phyloP scores from a whole-genome alignment of 2,329 filamentous ascomycete species.

The Fusarium keratoplasticum region DNA sequence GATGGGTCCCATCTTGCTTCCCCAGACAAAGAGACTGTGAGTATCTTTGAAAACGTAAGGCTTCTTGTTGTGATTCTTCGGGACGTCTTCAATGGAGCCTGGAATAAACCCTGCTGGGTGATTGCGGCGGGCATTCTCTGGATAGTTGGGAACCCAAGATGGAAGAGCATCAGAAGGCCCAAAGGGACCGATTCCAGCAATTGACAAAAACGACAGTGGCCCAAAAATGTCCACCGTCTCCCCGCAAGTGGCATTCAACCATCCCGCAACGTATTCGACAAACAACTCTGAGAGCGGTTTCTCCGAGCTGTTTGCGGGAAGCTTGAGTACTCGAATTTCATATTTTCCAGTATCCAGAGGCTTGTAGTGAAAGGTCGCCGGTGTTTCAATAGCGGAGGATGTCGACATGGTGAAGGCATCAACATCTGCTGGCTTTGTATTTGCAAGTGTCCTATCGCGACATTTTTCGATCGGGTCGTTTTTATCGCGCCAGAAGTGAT shows the following conservation, averaged over 20 bases:
- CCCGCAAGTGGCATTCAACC: not conserved
- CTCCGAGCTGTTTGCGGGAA: not conserved
- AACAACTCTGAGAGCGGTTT: not conserved
- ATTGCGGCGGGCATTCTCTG: not conserved
- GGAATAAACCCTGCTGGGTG: not conserved
- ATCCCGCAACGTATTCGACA: not conserved
- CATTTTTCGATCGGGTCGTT: not conserved
- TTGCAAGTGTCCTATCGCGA: not conserved
- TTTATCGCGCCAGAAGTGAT: no score
- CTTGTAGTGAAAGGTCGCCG: not conserved
- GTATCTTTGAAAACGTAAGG: not conserved
- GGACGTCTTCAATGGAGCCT: no score
- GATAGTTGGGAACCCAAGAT: not conserved
- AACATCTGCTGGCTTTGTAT: not conserved
- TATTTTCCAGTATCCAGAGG: not conserved
- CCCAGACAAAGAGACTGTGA: not conserved
- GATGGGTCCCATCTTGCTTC: not conserved
- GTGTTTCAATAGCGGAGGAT: not conserved
- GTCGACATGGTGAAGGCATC: not conserved
- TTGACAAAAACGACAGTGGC: not conserved
- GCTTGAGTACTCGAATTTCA: not conserved
- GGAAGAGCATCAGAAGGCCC: not conserved
- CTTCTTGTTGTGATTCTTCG: not conserved
- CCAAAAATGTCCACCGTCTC: not conserved
- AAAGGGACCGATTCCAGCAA: not conserved